Evolutionary conservation across 2,329 filamentous ascomycete genomes (phyloP).

Genomic region (Calonectria montana): DNA sequence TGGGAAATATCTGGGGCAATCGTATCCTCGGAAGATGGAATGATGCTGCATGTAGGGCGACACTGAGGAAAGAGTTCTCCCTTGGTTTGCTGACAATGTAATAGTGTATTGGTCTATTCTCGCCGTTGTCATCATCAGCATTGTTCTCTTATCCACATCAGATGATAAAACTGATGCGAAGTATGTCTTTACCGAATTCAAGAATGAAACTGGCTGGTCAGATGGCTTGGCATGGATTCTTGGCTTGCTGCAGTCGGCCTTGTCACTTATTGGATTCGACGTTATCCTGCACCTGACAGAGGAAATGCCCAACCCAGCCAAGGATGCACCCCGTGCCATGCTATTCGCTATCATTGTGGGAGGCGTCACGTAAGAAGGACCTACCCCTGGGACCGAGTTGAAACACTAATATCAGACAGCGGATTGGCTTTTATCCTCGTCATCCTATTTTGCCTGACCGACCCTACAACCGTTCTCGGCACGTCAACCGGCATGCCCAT

Average conservation of each 20-base stretch:
- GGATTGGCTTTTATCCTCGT: constrained; percentile 53
- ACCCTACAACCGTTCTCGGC: constrained; percentile 48
- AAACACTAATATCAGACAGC: constrained; percentile 24
- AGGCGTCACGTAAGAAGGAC: constrained; percentile 52
- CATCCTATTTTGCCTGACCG: constrained; percentile 54
- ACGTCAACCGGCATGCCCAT: constrained; percentile 58
- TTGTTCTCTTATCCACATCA: constrained; percentile 54
- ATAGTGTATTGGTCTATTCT: constrained; percentile 55
- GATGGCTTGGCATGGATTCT: constrained; percentile 61
- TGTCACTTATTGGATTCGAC: constrained; percentile 55
- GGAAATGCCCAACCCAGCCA: constrained; percentile 56
- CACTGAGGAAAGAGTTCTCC: not conserved
- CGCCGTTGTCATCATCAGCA: constrained; percentile 56
- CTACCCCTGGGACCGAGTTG: too few species aligned
- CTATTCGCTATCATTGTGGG: constrained; percentile 56
- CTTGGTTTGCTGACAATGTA: not conserved
- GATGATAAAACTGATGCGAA: constrained; percentile 52
- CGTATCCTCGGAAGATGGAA: constrained; percentile 55
- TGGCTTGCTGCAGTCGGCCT: constrained; percentile 54
- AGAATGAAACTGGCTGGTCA: constrained; percentile 59
- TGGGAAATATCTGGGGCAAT: constrained; percentile 56
- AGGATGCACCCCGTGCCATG: constrained; percentile 56
- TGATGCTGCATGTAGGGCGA: constrained; percentile 49
- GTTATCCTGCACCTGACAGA: constrained; percentile 59
- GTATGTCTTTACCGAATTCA: constrained; percentile 57